Evolutionary conservation across 768 basidiomycete genomes (phyloP).

Genomic region (Coprinopsis marcescibilis): DNA sequence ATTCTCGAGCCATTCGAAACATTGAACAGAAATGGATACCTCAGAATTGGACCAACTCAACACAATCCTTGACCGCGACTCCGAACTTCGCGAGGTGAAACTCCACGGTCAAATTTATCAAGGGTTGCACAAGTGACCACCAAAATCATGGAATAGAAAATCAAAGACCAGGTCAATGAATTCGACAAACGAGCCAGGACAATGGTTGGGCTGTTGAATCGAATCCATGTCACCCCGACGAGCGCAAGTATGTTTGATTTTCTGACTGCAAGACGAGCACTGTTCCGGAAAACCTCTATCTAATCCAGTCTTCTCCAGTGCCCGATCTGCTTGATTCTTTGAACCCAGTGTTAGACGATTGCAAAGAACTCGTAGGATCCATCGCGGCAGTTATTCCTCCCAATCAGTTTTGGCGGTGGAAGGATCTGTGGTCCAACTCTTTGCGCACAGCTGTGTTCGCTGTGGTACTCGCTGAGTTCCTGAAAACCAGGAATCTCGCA

Average conservation of each 20-base stretch:
- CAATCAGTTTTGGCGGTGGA: slow-evolving; percentile 81
- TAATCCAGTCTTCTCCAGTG: slow-evolving; percentile 36
- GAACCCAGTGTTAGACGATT: slow-evolving; percentile 50
- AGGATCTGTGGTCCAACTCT: slow-evolving; percentile 75
- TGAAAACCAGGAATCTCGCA: slow-evolving; percentile 52
- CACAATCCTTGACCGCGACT: slow-evolving; percentile 54
- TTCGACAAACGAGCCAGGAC: slow-evolving; percentile 71
- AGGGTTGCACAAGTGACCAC: not conserved
- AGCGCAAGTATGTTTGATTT: slow-evolving; percentile 42
- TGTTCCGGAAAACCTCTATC: not conserved
- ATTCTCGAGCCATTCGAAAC: no score
- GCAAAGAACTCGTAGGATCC: slow-evolving; percentile 40
- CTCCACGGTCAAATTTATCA: slow-evolving; percentile 8
- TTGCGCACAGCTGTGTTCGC: slow-evolving; percentile 63
- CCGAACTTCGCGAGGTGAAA: slow-evolving; percentile 60
- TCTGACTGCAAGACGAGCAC: not conserved
- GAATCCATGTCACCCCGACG: slow-evolving; percentile 68
- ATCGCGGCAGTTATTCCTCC: slow-evolving; percentile 59
- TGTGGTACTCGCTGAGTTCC: slow-evolving; percentile 60
- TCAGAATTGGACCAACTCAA: slow-evolving; percentile 54
- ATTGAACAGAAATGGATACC: slow-evolving; percentile 51
- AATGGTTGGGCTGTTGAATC: slow-evolving; percentile 72
- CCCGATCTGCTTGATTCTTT: slow-evolving; percentile 52
- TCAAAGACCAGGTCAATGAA: slow-evolving; percentile 68
- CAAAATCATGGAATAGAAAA: slow-evolving; percentile 47